These are phyloP conservation scores for Pachysandra terminalis DNA, from an alignment of 164 flowering plant species.

Conservation along the genomic window DNA sequence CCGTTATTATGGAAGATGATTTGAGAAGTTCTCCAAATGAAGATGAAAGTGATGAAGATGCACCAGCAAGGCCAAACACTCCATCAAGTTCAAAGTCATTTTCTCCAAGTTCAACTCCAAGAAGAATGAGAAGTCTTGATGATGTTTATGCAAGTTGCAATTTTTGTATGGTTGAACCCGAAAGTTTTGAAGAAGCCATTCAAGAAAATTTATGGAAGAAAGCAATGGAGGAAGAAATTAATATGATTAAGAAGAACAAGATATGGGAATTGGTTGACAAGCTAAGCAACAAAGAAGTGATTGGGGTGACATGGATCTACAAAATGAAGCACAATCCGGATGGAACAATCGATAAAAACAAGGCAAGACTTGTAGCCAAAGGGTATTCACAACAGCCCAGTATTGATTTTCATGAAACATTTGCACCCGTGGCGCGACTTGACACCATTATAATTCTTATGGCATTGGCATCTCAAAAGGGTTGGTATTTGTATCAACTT, in stretches of 20 bases:
- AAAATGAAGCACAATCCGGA: slow-evolving; percentile 7
- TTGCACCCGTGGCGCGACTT: slow-evolving; percentile 12
- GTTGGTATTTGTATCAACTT: slow-evolving; percentile 9
- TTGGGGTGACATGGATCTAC: slow-evolving; percentile 16
- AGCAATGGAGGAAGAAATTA: slow-evolving; percentile 16
- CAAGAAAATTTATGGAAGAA: background rate
- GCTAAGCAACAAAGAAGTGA: slow-evolving; percentile 1
- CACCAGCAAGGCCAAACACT: background rate
- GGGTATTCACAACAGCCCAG: slow-evolving; percentile 9
- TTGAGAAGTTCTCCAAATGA: background rate
- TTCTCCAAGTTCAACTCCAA: too few species aligned
- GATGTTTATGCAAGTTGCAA: background rate
- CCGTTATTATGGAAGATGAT: too few species aligned
- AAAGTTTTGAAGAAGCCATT: background rate
- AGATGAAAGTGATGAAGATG: background rate
- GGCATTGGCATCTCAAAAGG: slow-evolving; percentile 8
- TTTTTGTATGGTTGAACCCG: background rate
- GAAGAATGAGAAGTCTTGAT: background rate
- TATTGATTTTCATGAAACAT: slow-evolving; percentile 14
- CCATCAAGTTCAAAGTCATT: background rate
- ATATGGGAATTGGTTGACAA: slow-evolving; percentile 15
- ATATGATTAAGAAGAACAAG: slow-evolving; percentile 6
- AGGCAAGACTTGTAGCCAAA: slow-evolving; percentile 17
- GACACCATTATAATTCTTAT: slow-evolving; percentile 8
- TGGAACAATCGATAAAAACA: slow-evolving; percentile 6